Evolutionary conservation across 306 rosid genomes (phyloP), one percentile per base, ranked within the genome.

Genomic region (Hylodesmum podocarpum): DNA sequence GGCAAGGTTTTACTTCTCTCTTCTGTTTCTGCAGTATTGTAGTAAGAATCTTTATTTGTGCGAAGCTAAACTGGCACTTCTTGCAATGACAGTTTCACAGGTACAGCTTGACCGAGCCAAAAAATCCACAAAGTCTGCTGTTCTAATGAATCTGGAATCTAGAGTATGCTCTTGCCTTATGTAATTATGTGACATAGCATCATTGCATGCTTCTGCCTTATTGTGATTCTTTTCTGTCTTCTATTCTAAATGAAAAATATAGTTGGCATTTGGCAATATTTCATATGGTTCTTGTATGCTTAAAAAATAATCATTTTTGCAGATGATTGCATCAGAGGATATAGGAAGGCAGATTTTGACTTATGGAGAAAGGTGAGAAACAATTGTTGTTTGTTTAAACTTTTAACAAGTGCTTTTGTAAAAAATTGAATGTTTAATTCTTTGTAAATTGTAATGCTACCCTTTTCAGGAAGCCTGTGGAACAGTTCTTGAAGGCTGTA

Each of bases 341-440:
- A 91, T 96, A 3, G 99, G 99, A 22, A 87, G 99, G 77, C 99
- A 96, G 86, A 79, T 96, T 87, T 88, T 93, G 90, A 96, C 99
- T 28, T 93, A 91, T 4, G 97, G 99, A 79, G 92, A 91, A 80
- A 96, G 99, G 99, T 96, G n/a, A n/a, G n/a, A 84, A 28, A 61
- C 66, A 9, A 72, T n/a, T n/a, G n/a, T n/a, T n/a, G n/a, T n/a
- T n/a, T n/a, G n/a, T n/a, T n/a, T n/a, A n/a, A n/a, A n/a, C n/a
- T n/a, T n/a, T n/a, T n/a, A n/a, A n/a, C n/a, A n/a, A n/a, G n/a
- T n/a, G n/a, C n/a, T n/a, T n/a, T n/a, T n/a, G n/a, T n/a, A n/a
- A n/a, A n/a, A n/a, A 72, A 61, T 36, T 73, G 37, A n/a, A 66
- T 58, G 64, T 47, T 12, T 24, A 43, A 72, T 5, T 50, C 5